Conservation (phyloP, 2,329 filamentous ascomycete genomes). For the Tolypocladium nubicola region DNA sequence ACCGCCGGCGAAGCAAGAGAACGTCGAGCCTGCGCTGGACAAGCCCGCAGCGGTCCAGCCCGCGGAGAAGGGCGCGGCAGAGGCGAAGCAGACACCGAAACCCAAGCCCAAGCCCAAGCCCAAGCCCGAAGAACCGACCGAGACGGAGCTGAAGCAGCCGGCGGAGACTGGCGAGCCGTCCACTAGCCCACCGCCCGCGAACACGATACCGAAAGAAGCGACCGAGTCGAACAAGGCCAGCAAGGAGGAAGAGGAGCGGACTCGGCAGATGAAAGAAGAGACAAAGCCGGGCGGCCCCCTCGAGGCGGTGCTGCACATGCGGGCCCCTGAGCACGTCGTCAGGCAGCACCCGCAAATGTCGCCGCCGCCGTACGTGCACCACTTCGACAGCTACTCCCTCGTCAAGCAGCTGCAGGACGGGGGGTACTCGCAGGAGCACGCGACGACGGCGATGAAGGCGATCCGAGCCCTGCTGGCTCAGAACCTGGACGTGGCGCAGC, state of each 20-base stretch:
- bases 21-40: background rate
- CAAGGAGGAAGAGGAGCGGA: slow-evolving; percentile 8
- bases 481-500: slow-evolving; percentile 73
- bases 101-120: background rate
- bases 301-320: slow-evolving; percentile 39
- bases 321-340: slow-evolving; percentile 26
- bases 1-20: background rate
- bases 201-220: background rate
- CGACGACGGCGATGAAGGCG: slow-evolving; percentile 85
- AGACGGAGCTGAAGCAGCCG: background rate
- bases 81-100: background rate
- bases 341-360: slow-evolving; percentile 55
- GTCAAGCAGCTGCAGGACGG: slow-evolving; percentile 70
- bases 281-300: slow-evolving; percentile 25
- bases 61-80: background rate
- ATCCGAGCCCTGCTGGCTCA: slow-evolving; percentile 65
- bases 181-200: background rate
- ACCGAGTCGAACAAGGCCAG: background rate
- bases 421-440: slow-evolving; percentile 64
- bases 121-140: background rate
- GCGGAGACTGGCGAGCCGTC: background rate
- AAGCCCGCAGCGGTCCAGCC: background rate
- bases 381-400: slow-evolving; percentile 90
- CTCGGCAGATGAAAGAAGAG: slow-evolving; percentile 15
- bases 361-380: slow-evolving; percentile 76